These are phyloP conservation scores for Croton setiger DNA, from an alignment of 441 rosid genomes.

Conservation along the genomic window DNA sequence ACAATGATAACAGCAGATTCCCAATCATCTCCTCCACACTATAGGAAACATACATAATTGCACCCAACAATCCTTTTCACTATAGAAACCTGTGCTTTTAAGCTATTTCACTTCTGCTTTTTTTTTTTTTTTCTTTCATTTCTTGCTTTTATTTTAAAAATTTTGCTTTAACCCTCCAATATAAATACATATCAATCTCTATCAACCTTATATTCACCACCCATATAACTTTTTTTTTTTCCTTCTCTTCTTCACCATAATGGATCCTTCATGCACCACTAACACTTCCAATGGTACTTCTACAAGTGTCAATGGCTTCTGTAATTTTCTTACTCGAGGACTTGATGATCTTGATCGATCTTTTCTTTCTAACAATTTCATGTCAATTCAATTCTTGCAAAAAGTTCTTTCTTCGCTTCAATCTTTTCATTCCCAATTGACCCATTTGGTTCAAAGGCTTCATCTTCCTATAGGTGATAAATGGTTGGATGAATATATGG, in stretches of 20 bases:
- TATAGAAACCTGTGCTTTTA: constrained; percentile 34
- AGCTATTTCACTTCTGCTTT: constrained; percentile 20
- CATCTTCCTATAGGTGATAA: constrained; percentile 44
- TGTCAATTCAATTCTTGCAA: constrained; percentile 38
- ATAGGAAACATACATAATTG: constrained; percentile 51
- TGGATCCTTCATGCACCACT: constrained; percentile 37
- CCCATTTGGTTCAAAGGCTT: constrained; percentile 41
- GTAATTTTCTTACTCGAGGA: constrained; percentile 29
- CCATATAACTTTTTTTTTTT: too few species aligned
- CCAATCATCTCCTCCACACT: constrained; percentile 58
- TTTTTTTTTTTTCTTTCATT: neutral
- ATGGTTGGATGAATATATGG: constrained; percentile 59
- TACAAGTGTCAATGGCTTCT: constrained; percentile 42
- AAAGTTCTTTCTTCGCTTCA: constrained; percentile 32
- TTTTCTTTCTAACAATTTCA: constrained; percentile 31
- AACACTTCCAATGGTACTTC: constrained; percentile 18
- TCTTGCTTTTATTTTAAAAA: neutral
- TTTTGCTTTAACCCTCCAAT: constrained; percentile 17
- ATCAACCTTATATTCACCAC: constrained; percentile 26
- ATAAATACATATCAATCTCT: constrained; percentile 39
- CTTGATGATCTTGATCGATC: constrained; percentile 37
- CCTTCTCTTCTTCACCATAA: constrained; percentile 1
- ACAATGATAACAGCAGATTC: constrained; percentile 35
- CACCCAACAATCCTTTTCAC: constrained; percentile 42
- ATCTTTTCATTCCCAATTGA: constrained; percentile 38